Evolutionary conservation across 2,329 filamentous ascomycete species (phyloP), one percentile per base, ranked within the genome.

Genomic region (Alternaria burnsii): DNA sequence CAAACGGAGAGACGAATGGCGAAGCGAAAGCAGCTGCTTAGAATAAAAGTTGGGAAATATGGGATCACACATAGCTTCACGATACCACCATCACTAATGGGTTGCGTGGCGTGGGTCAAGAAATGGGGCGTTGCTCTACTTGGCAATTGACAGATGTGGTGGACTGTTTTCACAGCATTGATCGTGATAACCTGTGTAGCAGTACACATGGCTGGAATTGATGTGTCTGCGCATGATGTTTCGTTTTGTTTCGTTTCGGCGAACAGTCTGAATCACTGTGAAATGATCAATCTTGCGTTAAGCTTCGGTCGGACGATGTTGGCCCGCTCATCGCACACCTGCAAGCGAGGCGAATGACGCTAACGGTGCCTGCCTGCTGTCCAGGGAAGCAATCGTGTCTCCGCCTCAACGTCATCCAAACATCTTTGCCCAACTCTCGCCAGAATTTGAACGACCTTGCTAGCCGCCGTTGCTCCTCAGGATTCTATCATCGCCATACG

Each of bases 401-500:
- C 61, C 67, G 63, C 63, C 63, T 40, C 57, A 74, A 76, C 75
- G 74, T 77, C 74, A 76, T 77, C 68, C 66, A 70, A 68, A 71
- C 62, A 72, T 61, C 65, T 61, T 67, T 69, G 69, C 71, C 69
- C 70, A 59, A 63, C 63, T 58, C 52, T 46, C 55, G 47, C 62
- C 43, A 16, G 48, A 58, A 62, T 54, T 62, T 55, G 55, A 65
- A 54, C 58, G 44, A 50, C 54, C 47, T 41, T 52, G 58, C 41
- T 52, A 30, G 48, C 55, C 44, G 44, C 12, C 26, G 40, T 36
- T 57, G 32, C 32, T 54, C 20, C 26, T 57, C 53, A 48, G 55
- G 59, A 46, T 36, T 38, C 52, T 47, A 24, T 32, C 12, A 32
- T 55, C 58, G 56, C 60, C 30, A 57, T 52, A 46, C 47, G 16